Evolutionary conservation across 2,329 filamentous ascomycete species (phyloP), one percentile per base, ranked within the genome.

Genomic region (Aspergillus arachidicola): DNA sequence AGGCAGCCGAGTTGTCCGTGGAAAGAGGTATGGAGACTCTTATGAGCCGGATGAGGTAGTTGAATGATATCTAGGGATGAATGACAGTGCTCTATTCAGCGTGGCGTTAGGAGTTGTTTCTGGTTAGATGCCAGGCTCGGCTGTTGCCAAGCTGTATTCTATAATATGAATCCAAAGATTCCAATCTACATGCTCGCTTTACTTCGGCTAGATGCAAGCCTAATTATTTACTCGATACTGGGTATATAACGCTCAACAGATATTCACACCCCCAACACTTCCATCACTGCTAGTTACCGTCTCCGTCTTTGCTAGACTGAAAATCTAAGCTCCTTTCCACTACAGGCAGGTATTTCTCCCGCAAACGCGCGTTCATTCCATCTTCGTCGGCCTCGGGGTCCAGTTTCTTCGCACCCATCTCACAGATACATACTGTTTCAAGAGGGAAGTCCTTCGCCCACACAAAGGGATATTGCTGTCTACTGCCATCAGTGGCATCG

Each of bases 21-120:
- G 89, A 91, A 66, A 86, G 93, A 66, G 94, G 93, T 0, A 80
- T 87, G 21, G 94, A 98, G 80, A 98, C 95, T 3, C 92, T 99
- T 66, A 97, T 99, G 94, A 89, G 91, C 66, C 94, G 92, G 80
- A 87, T 97, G 56, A 95, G 94, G 30, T 62, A 62, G 60, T 55
- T 26, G 12, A 38, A 36, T 19, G 34, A 16, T 36, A 55, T 28
- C 30, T 36, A 36, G 16, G 28, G 43, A 26, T 34, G 23, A 28
- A 79, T 96, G 68, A 75, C 66, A 36, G 12, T 59, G 54, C 54
- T 60, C 43, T 59, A 60, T 60, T 62, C 55, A 68, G 68, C 65
- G 61, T 62, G 69, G 69, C 58, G 69, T 71, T 66, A 61, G 65
- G 68, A 57, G 61, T 63, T 68, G 4, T 32, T 51, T 32, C 19